Base-by-base conservation (phyloP, 2,329 filamentous ascomycete species). In the Chaetomiaceae sp. region DNA sequence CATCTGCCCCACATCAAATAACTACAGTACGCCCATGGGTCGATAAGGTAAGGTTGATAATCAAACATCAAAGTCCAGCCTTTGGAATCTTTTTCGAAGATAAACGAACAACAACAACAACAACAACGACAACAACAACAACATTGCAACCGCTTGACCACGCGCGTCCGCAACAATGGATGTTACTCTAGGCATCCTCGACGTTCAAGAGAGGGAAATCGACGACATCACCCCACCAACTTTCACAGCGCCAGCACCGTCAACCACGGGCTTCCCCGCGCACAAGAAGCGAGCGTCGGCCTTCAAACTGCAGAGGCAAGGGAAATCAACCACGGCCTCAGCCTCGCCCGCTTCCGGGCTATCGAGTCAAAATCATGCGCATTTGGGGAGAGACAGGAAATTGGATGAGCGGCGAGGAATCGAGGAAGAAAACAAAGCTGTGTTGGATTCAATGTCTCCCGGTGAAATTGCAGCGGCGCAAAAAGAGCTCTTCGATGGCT, bases 271-370 rank as follows among this genome's bases (percentile, higher is more conserved):
- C 1, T 97, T 97, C 62, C 94, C 94, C n/a, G 82, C 85, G 54
- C 91, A 90, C 68, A 94, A 87, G 69, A 90, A 88, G 67, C 84
- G 91, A 59, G 78, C 76, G 7, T 96, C 90, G 1, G 80, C 86
- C 1, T 96, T 96, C 74, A 95, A 90, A 67, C 84, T 89, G 64
- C 81, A 84, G 64, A 76, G 80, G 56, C 71, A 74, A 45, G 58
- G 58, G 6, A 59, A 65, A 10, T 57, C 55, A 48, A 58, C 55
- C 53, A 59, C 30, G 58, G 64, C 33, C 51, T 62, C 54, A 50
- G 56, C 51, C 37, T 58, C 43, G 14, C 58, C 23, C 48, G 5
- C 51, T 10, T 33, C 36, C 11, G 57, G 53, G 46, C 54, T 54
- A 56, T 42, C 30, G 61, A 53, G 25, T 50, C 55, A 40, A 48